Evolutionary conservation across 305 asterid species (phyloP), one percentile per base, ranked within the genome.

Genomic region (Striga hermonthica): DNA sequence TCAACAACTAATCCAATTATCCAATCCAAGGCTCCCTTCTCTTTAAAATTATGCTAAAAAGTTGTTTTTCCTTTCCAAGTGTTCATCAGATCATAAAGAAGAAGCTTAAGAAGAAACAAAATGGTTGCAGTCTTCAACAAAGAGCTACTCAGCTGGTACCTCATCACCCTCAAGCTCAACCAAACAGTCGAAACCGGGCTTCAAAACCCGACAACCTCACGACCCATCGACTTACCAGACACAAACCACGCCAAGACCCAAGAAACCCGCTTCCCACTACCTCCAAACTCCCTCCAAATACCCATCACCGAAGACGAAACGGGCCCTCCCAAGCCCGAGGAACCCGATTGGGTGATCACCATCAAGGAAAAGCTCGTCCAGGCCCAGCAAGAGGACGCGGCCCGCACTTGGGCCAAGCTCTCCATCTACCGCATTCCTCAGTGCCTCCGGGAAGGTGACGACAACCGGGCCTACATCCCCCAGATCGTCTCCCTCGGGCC

Each of bases 61-160:
- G 16, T 10, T 5, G 38, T 1, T 53, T 31, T 68, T 13, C 66
- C 49, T 14, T 60, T 62, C 35, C 4, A 3, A 50, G 6, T 22
- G 28, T 10, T 35, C 9, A 48, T 40, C 45, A 59, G 9, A 22
- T 62, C 72, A 43, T 61, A 9, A n/a, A n/a, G n/a, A n/a, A n/a
- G n/a, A n/a, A n/a, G n/a, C n/a, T n/a, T n/a, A n/a, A 22, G 31
- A 22, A 22, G 31, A 22, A 16, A 7, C 4, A 60, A 83, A 70
- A 90, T 88, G 96, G 98, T 88, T 56, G 91, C 87, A 50, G 88
- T 88, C 4, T 86, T 86, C 87, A 84, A 84, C 89, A 88, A 86
- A 71, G 88, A 91, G 72, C 85, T 83, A 9, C 69, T 91, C 67
- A 83, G 91, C 68, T 86, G 95, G 96, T 89, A 86, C 73, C 89